These are phyloP conservation scores for Fraxinus floribunda DNA, from an alignment of 305 asterid genomes.

Conservation along the genomic window DNA sequence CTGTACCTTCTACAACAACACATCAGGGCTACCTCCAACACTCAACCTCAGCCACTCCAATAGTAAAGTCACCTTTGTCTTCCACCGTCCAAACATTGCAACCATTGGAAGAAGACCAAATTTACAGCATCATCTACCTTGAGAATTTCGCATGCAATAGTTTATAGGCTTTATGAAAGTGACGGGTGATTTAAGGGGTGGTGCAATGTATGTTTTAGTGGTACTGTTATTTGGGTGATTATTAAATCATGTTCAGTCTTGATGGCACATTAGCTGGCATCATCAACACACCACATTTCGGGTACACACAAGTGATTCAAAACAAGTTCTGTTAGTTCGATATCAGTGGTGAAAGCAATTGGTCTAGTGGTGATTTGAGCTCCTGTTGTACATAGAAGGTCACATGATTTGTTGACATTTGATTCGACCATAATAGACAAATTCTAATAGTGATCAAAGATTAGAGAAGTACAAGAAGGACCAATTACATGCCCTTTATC, in stretches of 20 bases:
- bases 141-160: background rate
- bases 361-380: background rate
- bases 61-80: background rate
- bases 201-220: background rate
- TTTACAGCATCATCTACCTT: slow-evolving; percentile 8
- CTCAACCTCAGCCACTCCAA: slow-evolving; percentile 11
- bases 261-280: background rate
- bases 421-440: background rate
- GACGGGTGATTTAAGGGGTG: background rate
- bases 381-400: background rate
- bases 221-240: background rate
- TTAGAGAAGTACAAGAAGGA: slow-evolving; percentile 5
- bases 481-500: background rate
- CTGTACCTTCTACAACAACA: background rate
- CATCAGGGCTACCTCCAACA: background rate
- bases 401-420: background rate
- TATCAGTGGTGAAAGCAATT: background rate
- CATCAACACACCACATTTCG: background rate
- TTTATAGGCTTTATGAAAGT: background rate
- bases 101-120: background rate
- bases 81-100: background rate
- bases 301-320: background rate
- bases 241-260: background rate
- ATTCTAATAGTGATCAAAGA: background rate
- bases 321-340: background rate